These are phyloP conservation scores for Debaryomyces maramus DNA, from an alignment of 805 yeast species.

Conservation along the genomic window DNA sequence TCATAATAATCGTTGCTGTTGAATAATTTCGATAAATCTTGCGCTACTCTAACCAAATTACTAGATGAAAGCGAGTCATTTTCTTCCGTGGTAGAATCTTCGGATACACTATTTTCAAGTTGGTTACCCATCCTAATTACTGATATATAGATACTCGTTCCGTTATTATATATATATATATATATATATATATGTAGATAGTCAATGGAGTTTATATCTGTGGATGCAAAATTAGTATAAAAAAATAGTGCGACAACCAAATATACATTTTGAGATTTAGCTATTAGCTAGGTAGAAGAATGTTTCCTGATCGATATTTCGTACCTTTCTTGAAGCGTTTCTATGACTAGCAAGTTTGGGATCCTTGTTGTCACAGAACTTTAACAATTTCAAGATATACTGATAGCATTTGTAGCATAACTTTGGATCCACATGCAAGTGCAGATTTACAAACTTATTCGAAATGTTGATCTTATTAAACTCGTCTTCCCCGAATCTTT, in stretches of 20 bases:
- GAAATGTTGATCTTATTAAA: conserved; percentile 17
- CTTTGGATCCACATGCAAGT: conserved; percentile 14
- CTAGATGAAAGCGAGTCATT: background rate
- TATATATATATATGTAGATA: no score
- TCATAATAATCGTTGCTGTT: conserved; percentile 14
- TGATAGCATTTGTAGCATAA: conserved; percentile 26
- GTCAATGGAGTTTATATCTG: no score
- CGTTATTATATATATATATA: no score
- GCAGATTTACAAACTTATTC: conserved; percentile 13
- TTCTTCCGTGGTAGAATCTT: background rate
- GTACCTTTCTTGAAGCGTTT: conserved; percentile 19
- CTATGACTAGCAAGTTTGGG: conserved; percentile 24
- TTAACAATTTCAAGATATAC: conserved; percentile 24
- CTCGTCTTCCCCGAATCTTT: conserved; percentile 14
- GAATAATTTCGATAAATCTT: conserved; percentile 8
- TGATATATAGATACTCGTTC: no score
- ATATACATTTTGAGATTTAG: background rate
- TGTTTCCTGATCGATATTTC: conserved; percentile 12
- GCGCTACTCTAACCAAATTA: conserved; percentile 1
- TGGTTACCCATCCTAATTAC: no score
- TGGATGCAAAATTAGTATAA: conserved; percentile 4
- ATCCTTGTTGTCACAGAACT: conserved; percentile 21
- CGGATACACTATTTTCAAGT: background rate
- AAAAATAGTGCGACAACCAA: conserved; percentile 1
- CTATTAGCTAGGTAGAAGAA: conserved; percentile 17